A percentile compares a stretch with the other conserved stretches of the same genome.
These are phyloP conservation scores for Hyaloscypha finlandica DNA, from an alignment of 495 filamentous ascomycete species.

Conservation along the genomic window DNA sequence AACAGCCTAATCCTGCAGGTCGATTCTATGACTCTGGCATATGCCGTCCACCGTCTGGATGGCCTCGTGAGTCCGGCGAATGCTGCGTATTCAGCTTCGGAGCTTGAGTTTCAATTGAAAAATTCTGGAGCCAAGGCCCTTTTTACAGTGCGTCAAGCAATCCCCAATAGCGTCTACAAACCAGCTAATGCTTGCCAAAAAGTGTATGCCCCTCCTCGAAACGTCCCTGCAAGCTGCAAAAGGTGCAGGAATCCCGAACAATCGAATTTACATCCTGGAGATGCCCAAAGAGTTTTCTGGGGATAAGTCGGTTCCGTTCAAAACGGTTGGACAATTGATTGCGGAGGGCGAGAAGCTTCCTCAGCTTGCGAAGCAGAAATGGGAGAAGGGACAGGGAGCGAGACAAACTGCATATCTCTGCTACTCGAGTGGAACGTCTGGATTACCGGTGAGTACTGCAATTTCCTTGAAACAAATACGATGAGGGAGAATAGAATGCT, in stretches of 20 bases:
- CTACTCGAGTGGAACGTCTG: constrained; percentile 88
- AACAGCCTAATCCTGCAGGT: constrained; percentile 52
- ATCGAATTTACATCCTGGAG: constrained; percentile 73
- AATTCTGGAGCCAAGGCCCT: constrained; percentile 74
- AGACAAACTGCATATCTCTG: constrained; percentile 81
- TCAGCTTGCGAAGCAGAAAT: constrained; percentile 63
- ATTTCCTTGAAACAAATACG: background rate
- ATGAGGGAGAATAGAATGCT: constrained; percentile 32
- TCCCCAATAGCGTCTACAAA: background rate
- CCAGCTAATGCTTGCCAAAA: constrained; percentile 2
- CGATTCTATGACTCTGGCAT: constrained; percentile 74
- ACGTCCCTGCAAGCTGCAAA: constrained; percentile 70
- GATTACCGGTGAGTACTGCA: constrained; percentile 55
- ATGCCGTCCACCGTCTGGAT: constrained; percentile 74
- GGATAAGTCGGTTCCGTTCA: constrained; percentile 55
- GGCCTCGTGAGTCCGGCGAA: constrained; percentile 82
- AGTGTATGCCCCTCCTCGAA: constrained; percentile 69
- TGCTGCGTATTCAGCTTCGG: constrained; percentile 73
- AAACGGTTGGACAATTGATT: constrained; percentile 71
- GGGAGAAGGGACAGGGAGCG: constrained; percentile 73
- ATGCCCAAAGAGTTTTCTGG: constrained; percentile 57
- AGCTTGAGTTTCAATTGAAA: constrained; percentile 78
- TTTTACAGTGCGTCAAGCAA: constrained; percentile 55
- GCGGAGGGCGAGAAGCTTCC: constrained; percentile 63
- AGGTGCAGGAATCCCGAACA: constrained; percentile 65